Base-by-base conservation (phyloP, 192 early-diverging fungal genomes). In the Backusella sp. region DNA sequence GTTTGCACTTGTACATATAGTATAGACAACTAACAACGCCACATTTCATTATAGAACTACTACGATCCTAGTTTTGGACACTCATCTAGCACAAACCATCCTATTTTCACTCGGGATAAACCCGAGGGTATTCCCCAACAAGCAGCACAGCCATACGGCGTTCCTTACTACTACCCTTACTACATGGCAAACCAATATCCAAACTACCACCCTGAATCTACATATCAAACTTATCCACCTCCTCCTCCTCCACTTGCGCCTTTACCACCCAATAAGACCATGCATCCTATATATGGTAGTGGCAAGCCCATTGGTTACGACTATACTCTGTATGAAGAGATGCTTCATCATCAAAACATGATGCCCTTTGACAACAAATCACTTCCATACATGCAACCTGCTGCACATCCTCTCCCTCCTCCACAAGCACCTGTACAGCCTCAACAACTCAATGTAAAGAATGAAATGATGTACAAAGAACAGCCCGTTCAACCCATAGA, bases 161-260 rank as follows among this genome's bases (percentile, higher is more conserved):
- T 62, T 62, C 56, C 56, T 28, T 62, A 62, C 26, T 62, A 62
- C 56, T 62, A 62, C 23, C 23, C 56, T 62, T 62, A 62, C 56
- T 62, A 62, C 26, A 62, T 62, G 26, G 21, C 56, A 62, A 62
- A 62, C n/a, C 56, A 62, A 62, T 62, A 62, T 62, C 56, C 56
- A 62, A 62, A 62, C 4, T 62, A 62, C 26, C 56, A 62, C 11
- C 53, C n/a, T 14, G 23, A 8, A 11, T 28, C 56, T 26, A 62
- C 56, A 26, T 62, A 62, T 28, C 56, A 62, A 28, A 12, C 56
- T 8, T 62, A 62, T 62, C 23, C 26, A 62, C 46, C 42, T 17
- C 42, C 15, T 6, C 46, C 15, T 1, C 46, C 46, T 19, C 46
- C 6, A 49, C 19, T 44, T 14, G 15, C 46, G 7, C 46, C 46